A percentile compares a stretch with the other conserved stretches of the same genome.
phyloP scores from a whole-genome alignment of 345 rosid genomes.

The Eutrema heterophyllum region DNA sequence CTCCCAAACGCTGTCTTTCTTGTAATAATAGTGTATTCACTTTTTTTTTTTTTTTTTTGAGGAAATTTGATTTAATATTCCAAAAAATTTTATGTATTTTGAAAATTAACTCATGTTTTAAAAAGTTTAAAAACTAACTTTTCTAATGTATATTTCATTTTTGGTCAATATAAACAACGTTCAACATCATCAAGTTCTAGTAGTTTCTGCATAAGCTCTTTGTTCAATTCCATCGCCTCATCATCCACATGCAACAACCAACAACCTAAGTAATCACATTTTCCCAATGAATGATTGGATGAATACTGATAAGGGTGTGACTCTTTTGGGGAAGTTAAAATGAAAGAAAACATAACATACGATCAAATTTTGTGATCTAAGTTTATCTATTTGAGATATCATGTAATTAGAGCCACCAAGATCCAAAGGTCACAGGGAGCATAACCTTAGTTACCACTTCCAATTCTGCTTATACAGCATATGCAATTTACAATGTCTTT shows the following conservation, averaged over 20 bases:
- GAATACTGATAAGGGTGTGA: neutral
- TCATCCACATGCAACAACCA: slow-evolving; percentile 69
- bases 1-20: slow-evolving; percentile 17
- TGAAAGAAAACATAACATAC: neutral
- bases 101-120: too few relatives aligned
- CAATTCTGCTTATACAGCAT: neutral
- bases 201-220: slow-evolving; percentile 67
- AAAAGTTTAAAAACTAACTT: too few relatives aligned
- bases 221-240: slow-evolving; percentile 87
- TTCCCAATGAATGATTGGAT: neutral
- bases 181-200: slow-evolving; percentile 93
- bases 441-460: neutral
- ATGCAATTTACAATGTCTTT: neutral
- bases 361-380: neutral
- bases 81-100: too few relatives aligned
- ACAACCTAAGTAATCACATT: neutral
- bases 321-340: neutral
- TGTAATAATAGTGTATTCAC: neutral
- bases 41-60: neutral
- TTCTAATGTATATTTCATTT: slow-evolving; percentile 28
- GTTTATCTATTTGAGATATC: neutral
- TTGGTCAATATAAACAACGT: slow-evolving; percentile 80
- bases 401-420: neutral
- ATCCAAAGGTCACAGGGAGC: neutral
- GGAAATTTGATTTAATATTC: too few relatives aligned